Percentiles rank a stretch among this genome's conserved stretches.
Evolutionary conservation across 2,329 filamentous ascomycete genomes (phyloP).

Genomic region (Penicillium expansum): DNA sequence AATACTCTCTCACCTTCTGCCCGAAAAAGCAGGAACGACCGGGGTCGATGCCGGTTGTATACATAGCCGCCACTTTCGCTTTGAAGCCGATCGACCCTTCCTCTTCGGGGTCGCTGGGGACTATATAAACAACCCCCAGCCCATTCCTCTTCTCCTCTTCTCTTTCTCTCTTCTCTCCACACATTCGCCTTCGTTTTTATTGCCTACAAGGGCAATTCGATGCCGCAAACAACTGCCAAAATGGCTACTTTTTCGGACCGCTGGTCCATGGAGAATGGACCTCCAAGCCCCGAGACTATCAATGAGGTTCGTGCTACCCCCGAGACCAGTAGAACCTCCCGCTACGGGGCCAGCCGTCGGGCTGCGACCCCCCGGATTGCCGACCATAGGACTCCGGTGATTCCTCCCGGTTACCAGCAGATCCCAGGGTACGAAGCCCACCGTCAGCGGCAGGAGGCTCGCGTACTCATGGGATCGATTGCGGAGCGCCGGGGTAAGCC

Average conservation of each 20-base stretch:
- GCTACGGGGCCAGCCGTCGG: background rate
- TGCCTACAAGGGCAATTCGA: background rate
- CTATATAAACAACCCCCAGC: background rate
- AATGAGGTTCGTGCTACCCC: background rate
- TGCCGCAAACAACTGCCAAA: background rate
- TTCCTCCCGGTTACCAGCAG: background rate
- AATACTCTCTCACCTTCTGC: background rate
- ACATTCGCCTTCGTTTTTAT: background rate
- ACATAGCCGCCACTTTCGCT: background rate
- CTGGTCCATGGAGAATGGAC: background rate
- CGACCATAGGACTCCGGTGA: background rate
- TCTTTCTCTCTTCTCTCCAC: background rate
- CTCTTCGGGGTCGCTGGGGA: background rate
- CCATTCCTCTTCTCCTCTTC: background rate
- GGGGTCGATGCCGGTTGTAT: background rate
- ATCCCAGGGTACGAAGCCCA: constrained; percentile 1
- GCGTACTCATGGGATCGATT: background rate
- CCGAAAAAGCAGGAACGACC: background rate
- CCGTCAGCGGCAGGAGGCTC: background rate
- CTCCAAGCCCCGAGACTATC: background rate
- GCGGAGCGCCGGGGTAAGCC: background rate
- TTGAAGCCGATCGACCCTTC: background rate
- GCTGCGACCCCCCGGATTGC: background rate
- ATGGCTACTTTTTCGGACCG: background rate
- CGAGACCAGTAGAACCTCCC: background rate